Evolutionary conservation across 2,329 filamentous ascomycete genomes (phyloP), one percentile per base, ranked within the genome.

Genomic region (Sclerotinia glacialis): DNA sequence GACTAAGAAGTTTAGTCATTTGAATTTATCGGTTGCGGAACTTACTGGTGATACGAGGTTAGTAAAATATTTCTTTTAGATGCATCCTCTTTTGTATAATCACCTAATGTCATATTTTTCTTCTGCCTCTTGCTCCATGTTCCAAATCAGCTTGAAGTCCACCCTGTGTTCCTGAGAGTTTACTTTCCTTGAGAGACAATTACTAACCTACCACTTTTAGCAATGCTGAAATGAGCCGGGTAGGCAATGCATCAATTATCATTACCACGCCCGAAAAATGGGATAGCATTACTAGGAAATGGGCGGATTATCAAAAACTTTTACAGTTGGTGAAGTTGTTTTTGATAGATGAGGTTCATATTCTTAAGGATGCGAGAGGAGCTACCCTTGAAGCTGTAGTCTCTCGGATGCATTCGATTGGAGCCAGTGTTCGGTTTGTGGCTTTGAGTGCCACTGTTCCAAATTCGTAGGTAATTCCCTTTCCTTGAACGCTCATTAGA

Each of bases 211-310:
- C 21, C 52, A 37, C 23, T 8, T 14, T 23, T 37, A 88, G 90
- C 47, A 81, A 84, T 62, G 78, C 80, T 6, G 87, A 93, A 71
- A 81, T 93, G 67, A 82, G 82, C 28, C 85, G 83, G 64, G 89
- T 94, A 7, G 88, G 92, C 68, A 86, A 82, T 71, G 91, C 91
- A 3, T 88, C 88, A 56, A 91, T 96, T 69, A 94, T 96, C 71
- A 84, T 96, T 69, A 95, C 92, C 0, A 96, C 92, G 0, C 92
- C 92, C 0, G 92, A 96, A 77, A 96, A 96, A 74, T 96, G 92
- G 92, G 92, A 96, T 75, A 94, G 91, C 68, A 88, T 95, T 76
- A 96, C 92, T 0, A 83, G 92, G 23, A 93, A 92, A 74, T 96
- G 92, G 92, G 87, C 88, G 71, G 92, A 96, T 72, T 89, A 96